Percentiles rank a stretch among this genome's conserved stretches.
These are phyloP conservation scores for Strobilomyces dryophilus DNA, from an alignment of 768 basidiomycete species.

Conservation along the genomic window DNA sequence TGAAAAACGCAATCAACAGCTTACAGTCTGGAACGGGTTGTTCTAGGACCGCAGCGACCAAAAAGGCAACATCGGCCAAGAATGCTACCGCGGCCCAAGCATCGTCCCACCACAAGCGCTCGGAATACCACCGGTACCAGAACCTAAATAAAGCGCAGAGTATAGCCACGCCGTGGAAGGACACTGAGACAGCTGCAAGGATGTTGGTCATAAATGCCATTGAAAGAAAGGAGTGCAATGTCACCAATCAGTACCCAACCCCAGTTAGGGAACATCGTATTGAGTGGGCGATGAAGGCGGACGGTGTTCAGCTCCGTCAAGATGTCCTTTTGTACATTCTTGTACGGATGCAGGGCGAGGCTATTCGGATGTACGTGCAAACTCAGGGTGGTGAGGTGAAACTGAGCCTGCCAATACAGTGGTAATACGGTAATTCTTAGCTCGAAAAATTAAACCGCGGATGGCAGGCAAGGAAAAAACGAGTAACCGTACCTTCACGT, in stretches of 20 bases:
- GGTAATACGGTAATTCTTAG: too few relatives aligned
- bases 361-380: background rate
- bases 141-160: conserved; percentile 21
- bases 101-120: conserved; percentile 27
- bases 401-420: background rate
- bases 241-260: conserved; percentile 11
- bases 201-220: conserved; percentile 1
- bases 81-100: conserved; percentile 17
- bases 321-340: background rate
- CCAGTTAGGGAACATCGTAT: conserved; percentile 18
- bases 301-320: background rate
- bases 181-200: conserved; percentile 8
- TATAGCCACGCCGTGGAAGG: conserved; percentile 22
- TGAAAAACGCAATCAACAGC: background rate
- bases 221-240: background rate
- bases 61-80: conserved; percentile 8
- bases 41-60: conserved; percentile 6
- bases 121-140: conserved; percentile 17
- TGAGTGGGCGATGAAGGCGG: background rate
- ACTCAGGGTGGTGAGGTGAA: background rate
- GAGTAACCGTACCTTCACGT: background rate
- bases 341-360: background rate
- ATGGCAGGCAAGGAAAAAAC: background rate
- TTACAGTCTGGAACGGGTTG: conserved; percentile 8
- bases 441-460: too few relatives aligned